These are phyloP conservation scores for Auricularia sp. DNA, from an alignment of 768 basidiomycete genomes.

Conservation along the genomic window DNA sequence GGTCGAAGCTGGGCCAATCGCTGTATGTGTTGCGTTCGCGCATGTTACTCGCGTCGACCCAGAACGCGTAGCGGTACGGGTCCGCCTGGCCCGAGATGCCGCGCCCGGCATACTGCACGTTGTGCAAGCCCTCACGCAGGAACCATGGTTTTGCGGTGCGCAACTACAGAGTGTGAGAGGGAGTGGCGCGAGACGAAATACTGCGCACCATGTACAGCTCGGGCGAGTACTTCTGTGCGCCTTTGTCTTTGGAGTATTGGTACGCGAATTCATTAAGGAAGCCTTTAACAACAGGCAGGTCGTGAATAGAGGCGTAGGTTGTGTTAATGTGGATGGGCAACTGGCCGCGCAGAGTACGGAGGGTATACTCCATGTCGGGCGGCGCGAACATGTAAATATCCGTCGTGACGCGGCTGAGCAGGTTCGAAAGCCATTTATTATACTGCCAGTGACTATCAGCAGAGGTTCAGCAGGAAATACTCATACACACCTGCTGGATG, in stretches of 20 bases:
- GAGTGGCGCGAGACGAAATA: not conserved
- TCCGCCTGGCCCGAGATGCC: conserved; percentile 1
- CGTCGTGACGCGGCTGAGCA: conserved; percentile 34
- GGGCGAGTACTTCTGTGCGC: conserved; percentile 31
- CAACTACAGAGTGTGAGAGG: not conserved
- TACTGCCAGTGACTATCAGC: conserved; percentile 23
- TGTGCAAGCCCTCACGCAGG: conserved; percentile 30
- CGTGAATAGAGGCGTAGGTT: conserved; percentile 34
- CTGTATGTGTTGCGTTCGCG: conserved; percentile 31
- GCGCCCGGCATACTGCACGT: conserved; percentile 10
- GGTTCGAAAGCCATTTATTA: conserved; percentile 31
- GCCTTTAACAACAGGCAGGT: conserved; percentile 33
- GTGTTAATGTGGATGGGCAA: conserved; percentile 36
- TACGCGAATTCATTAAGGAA: conserved; percentile 25
- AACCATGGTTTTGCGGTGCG: conserved; percentile 48
- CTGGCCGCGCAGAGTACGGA: conserved; percentile 23
- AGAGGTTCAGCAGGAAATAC: not conserved
- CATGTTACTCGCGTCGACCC: conserved; percentile 49
- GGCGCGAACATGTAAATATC: conserved; percentile 46
- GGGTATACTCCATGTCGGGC: conserved; percentile 24
- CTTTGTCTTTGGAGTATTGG: conserved; percentile 38
- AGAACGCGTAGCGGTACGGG: conserved; percentile 44
- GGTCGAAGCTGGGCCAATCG: conserved; percentile 35
- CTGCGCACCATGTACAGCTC: conserved; percentile 37
- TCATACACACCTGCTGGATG: conserved; percentile 9